phyloP scores from a whole-genome alignment of 331 rosid species.

The Arachis monticola region DNA sequence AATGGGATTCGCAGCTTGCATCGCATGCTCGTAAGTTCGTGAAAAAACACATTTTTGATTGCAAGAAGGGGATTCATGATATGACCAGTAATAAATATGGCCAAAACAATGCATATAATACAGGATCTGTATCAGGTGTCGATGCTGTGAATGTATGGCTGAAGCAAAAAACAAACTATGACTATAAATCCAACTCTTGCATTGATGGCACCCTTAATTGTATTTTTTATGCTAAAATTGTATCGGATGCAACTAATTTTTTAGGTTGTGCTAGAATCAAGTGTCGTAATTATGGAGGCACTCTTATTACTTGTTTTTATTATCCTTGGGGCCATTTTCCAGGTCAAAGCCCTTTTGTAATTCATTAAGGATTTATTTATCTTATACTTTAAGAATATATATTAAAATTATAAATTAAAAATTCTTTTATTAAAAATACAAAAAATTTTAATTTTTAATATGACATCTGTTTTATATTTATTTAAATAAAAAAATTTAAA shows the following conservation, averaged over 20 bases:
- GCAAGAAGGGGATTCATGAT: conserved; percentile 13
- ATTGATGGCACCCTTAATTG: background rate
- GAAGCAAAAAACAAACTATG: no score
- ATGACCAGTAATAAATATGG: conserved; percentile 41
- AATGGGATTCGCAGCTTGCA: conserved; percentile 36
- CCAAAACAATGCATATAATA: conserved; percentile 50
- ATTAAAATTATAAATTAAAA: no score
- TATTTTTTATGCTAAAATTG: conserved; percentile 38
- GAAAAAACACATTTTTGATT: conserved; percentile 34
- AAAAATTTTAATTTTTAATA: no score
- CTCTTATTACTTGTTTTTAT: background rate
- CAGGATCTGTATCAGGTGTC: background rate
- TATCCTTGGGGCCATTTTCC: no score
- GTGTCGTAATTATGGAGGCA: conserved; percentile 28
- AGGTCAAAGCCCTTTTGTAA: no score
- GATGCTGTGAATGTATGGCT: conserved; percentile 43
- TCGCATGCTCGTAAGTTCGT: conserved; percentile 38
- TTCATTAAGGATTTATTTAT: no score
- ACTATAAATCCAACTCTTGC: no score
- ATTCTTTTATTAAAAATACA: no score
- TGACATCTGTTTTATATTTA: no score
- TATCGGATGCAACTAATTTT: conserved; percentile 8
- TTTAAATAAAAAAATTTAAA: no score
- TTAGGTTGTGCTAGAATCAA: conserved; percentile 40
- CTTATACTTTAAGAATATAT: background rate